Evolutionary conservation across 2,329 filamentous ascomycete genomes (phyloP).

Genomic region (Pseudomassariella vexata): DNA sequence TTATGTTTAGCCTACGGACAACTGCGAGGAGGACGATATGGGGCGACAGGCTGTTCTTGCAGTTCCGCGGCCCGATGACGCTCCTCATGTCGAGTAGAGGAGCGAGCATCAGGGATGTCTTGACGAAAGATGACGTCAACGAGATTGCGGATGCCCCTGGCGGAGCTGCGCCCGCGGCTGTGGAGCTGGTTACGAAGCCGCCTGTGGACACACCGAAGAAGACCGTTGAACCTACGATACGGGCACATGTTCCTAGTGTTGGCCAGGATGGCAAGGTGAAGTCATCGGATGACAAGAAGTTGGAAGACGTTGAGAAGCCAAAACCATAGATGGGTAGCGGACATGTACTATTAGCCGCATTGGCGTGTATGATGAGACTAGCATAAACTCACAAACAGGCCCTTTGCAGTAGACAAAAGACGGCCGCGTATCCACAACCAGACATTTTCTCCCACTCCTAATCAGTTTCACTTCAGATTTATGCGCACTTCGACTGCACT

Average conservation of each 20-base stretch:
- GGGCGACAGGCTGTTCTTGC: conserved; percentile 88
- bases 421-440: no score
- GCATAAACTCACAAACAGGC: no score
- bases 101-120: conserved; percentile 68
- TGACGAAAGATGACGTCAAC: conserved; percentile 75
- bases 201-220: conserved; percentile 25
- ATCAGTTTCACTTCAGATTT: no score
- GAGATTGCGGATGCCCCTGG: conserved; percentile 82
- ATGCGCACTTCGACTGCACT: no score
- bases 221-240: conserved; percentile 30
- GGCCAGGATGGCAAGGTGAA: conserved; percentile 59
- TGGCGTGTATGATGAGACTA: no score
- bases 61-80: conserved; percentile 81
- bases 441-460: no score
- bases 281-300: conserved; percentile 54
- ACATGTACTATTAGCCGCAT: neutral
- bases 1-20: conserved; percentile 66
- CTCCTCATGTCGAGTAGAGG: conserved; percentile 86
- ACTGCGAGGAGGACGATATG: conserved; percentile 77
- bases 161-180: conserved; percentile 58
- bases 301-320: conserved; percentile 44
- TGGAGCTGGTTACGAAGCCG: conserved; percentile 39
- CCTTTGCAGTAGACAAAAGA: no score
- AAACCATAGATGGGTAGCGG: conserved; percentile 3
- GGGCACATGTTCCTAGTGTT: conserved; percentile 51